phyloP scores from a whole-genome alignment of 768 basidiomycete species.

The Tulasnella sp. region DNA sequence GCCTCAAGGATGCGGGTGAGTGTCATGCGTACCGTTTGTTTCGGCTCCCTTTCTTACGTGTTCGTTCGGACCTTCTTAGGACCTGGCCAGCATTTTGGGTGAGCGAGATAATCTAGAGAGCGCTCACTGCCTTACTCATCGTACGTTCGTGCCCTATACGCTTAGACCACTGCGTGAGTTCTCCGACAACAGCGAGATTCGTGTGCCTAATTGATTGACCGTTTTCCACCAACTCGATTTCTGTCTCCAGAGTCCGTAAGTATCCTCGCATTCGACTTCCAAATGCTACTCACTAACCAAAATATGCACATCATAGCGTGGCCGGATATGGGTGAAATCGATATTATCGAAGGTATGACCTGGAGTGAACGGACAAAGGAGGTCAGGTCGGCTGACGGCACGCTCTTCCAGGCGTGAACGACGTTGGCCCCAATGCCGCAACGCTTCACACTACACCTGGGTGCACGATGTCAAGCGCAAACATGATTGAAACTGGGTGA shows the following conservation, averaged over 20 bases:
- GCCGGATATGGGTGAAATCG: slow-evolving; percentile 39
- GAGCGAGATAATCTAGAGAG: no score
- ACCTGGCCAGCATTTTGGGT: slow-evolving; percentile 44
- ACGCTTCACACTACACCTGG: slow-evolving; percentile 1
- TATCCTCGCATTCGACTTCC: slow-evolving; percentile 38
- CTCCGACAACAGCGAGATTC: background rate
- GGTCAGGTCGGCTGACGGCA: background rate
- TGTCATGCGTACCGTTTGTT: background rate
- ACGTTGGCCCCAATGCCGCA: background rate
- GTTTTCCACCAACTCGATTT: background rate
- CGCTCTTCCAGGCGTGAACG: background rate
- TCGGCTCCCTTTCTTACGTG: background rate
- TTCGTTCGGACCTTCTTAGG: slow-evolving; percentile 15
- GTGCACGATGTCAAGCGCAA: slow-evolving; percentile 3
- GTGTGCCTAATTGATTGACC: background rate
- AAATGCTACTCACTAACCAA: slow-evolving; percentile 25
- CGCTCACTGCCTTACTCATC: no score
- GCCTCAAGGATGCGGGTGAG: slow-evolving; percentile 40
- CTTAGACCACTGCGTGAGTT: background rate
- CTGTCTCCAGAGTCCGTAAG: background rate
- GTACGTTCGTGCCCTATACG: no score
- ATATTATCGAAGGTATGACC: slow-evolving; percentile 31
- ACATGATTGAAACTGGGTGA: slow-evolving; percentile 14
- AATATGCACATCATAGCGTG: slow-evolving; percentile 29
- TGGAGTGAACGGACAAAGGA: no score